phyloP scores from a whole-genome alignment of 2,329 filamentous ascomycete genomes.

The Gaeumannomyces sp. region DNA sequence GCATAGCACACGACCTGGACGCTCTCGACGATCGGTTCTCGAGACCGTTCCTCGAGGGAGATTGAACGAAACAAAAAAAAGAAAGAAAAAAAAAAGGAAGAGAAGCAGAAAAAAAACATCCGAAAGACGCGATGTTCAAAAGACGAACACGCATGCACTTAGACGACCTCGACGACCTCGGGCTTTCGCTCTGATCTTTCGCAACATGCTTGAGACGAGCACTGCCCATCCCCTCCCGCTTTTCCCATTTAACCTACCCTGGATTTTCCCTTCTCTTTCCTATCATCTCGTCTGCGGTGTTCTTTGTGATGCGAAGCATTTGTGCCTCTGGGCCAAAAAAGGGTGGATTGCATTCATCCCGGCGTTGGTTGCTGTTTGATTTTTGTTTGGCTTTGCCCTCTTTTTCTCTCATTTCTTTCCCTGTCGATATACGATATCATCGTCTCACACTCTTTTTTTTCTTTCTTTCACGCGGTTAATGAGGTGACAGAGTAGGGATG shows the following conservation, averaged over 20 bases:
- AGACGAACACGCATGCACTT: neutral
- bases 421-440: neutral
- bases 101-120: neutral
- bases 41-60: too few relatives aligned
- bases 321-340: neutral
- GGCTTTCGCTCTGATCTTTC: neutral
- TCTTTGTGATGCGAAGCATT: neutral
- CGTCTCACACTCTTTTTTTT: neutral
- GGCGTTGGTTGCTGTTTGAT: neutral
- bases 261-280: neutral
- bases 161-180: neutral
- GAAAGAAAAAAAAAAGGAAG: neutral
- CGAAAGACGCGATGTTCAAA: too few relatives aligned
- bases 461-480: neutral
- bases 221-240: neutral
- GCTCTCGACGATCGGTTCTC: too few relatives aligned
- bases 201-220: neutral
- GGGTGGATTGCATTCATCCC: slow-evolving; percentile 5
- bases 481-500: neutral
- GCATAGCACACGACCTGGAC: slow-evolving; percentile 3
- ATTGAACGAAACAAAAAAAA: neutral
- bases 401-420: neutral
- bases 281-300: neutral
- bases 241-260: too few relatives aligned
- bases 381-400: slow-evolving; percentile 3